Evolutionary conservation across 2,329 filamentous ascomycete species (phyloP).

Genomic region (Simplicillium aogashimaense): DNA sequence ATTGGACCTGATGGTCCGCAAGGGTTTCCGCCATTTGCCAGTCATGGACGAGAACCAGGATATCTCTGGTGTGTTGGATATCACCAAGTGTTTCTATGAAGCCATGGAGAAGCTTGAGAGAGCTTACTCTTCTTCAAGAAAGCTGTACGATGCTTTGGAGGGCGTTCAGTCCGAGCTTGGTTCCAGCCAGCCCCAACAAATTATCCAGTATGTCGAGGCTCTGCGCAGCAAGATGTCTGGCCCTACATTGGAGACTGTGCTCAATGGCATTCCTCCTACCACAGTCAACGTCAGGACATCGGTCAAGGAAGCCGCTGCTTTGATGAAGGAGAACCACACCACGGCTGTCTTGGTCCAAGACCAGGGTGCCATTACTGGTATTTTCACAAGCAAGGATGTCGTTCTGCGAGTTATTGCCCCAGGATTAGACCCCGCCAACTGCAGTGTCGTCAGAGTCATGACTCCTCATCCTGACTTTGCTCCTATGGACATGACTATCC

Average conservation of each 20-base stretch:
- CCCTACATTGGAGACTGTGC: conserved; percentile 85
- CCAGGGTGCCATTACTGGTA: conserved; percentile 93
- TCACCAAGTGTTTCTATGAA: conserved; percentile 99
- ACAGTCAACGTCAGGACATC: conserved; percentile 94
- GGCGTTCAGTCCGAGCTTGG: conserved; percentile 96
- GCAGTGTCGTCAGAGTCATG: conserved; percentile 98
- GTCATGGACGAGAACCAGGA: conserved; percentile 99
- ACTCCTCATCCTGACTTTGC: conserved; percentile 98
- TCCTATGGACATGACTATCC: conserved; percentile 97
- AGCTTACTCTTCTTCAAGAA: conserved; percentile 94
- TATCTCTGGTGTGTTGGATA: conserved; percentile 94
- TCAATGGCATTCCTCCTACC: conserved; percentile 84
- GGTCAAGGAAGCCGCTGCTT: conserved; percentile 84
- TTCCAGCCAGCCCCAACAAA: conserved; percentile 92
- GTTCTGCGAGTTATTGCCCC: conserved; percentile 96
- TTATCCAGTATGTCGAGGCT: conserved; percentile 97
- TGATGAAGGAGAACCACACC: conserved; percentile 99
- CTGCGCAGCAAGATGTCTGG: conserved; percentile 95
- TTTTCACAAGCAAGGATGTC: conserved; percentile 99
- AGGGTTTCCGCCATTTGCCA: conserved; percentile 81
- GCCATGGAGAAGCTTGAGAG: conserved; percentile 99
- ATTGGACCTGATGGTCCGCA: conserved; percentile 10
- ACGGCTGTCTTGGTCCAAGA: conserved; percentile 95
- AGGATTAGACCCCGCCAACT: conserved; percentile 84
- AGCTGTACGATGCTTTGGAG: conserved; percentile 93